These are phyloP conservation scores for Mycosphaerella sp. DNA, from an alignment of 2,329 filamentous ascomycete species.

Conservation along the genomic window DNA sequence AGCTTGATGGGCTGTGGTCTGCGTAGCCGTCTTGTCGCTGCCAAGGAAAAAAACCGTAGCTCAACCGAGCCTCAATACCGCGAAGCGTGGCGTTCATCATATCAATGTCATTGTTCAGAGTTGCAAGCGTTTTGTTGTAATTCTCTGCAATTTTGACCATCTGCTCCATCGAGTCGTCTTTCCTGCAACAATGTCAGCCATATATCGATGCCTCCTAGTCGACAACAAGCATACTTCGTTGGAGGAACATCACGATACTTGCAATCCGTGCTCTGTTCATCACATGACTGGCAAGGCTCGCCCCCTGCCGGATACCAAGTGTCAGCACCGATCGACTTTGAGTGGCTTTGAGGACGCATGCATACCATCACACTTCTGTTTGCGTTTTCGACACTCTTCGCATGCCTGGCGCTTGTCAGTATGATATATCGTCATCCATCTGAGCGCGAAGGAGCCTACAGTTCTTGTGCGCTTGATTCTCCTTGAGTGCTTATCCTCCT, in stretches of 20 bases:
- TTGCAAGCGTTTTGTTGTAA: conserved; percentile 18
- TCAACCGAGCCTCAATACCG: conserved; percentile 20
- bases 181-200: conserved; percentile 14
- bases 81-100: conserved; percentile 16
- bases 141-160: conserved; percentile 20
- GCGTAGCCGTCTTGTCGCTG: not conserved
- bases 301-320: not conserved
- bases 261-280: conserved; percentile 19
- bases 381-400: conserved; percentile 88
- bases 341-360: not conserved
- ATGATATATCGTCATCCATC: not conserved
- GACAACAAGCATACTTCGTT: conserved; percentile 14
- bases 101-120: conserved; percentile 16
- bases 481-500: conserved; percentile 9
- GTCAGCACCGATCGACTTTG: not conserved
- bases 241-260: conserved; percentile 22
- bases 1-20: conserved; percentile 6
- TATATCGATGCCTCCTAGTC: not conserved
- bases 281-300: conserved; percentile 18
- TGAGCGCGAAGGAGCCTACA: conserved; percentile 2
- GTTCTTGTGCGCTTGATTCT: conserved; percentile 19
- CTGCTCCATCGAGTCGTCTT: conserved; percentile 21
- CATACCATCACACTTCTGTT: conserved; percentile 88
- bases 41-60: conserved; percentile 4
- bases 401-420: conserved; percentile 14